Evolutionary conservation across 352 stramenopile species (phyloP).

Genomic region (Phytophthora citrophthora): DNA sequence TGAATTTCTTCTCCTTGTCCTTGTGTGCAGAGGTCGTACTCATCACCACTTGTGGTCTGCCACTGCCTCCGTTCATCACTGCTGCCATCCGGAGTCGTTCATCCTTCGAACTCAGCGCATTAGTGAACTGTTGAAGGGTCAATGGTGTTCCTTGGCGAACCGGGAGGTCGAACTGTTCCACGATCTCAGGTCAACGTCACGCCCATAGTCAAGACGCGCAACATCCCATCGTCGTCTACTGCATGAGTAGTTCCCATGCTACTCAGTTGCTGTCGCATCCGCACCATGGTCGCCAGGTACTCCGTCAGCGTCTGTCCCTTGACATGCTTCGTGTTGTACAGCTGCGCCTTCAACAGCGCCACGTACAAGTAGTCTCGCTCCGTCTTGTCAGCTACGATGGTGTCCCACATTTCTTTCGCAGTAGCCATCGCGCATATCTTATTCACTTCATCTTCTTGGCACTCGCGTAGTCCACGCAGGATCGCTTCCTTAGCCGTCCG

Average conservation of each 20-base stretch:
- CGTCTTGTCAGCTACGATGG: background rate
- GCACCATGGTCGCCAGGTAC: background rate
- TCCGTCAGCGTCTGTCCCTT: background rate
- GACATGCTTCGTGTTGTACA: background rate
- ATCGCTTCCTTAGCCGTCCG: slow-evolving; percentile 1
- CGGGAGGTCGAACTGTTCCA: too few species aligned
- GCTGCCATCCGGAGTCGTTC: background rate
- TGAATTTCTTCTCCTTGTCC: too few species aligned
- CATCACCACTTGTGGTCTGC: background rate
- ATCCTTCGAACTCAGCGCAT: background rate
- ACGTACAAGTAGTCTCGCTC: slow-evolving; percentile 1
- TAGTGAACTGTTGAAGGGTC: background rate
- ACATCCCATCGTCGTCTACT: too few species aligned
- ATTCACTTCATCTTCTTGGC: background rate
- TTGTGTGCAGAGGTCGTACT: background rate
- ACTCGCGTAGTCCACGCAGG: background rate
- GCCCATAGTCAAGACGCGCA: too few species aligned
- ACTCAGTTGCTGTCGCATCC: too few species aligned
- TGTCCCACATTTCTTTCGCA: background rate
- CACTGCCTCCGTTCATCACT: background rate
- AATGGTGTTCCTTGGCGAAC: background rate
- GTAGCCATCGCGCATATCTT: background rate
- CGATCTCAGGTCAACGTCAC: too few species aligned
- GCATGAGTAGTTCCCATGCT: too few species aligned
- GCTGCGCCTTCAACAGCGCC: background rate